Evolutionary conservation across 805 yeast species (phyloP), one percentile per base, ranked within the genome.

Genomic region (Candida andamanensis): DNA sequence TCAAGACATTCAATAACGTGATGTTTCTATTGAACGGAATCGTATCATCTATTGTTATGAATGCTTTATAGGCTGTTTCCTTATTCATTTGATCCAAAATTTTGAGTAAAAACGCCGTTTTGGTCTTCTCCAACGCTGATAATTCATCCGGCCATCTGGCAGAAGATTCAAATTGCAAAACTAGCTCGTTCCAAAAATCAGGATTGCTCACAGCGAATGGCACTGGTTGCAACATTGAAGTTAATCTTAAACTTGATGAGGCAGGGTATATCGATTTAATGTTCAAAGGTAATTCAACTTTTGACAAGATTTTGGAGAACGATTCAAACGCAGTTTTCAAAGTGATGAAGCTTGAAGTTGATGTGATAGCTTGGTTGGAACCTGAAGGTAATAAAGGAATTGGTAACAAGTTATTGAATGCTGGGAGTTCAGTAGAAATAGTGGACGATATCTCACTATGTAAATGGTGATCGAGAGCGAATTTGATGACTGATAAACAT

Each of bases 121-220:
- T 92, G 11, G 95, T 82, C 48, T 82, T 80, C 54, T 92, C 97
- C 33, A 87, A 60, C 2, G 96, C 87, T 24, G 69, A 60, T 5
- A 86, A 54, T 53, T 92, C 96, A 56, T 85, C 95, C 2, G 99
- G 99, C 99, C 99, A 92, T 54, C 78, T 78, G n/a, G 75, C 70
- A 2, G 95, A 85, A 3, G 84, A 67, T 60, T 92, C 98, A 55
- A 92, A 85, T 56, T 89, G 95, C 22, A 92, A 53, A 7, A 92
- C 69, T 11, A 80, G 78, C 26, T 84, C 89, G 46, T 82, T 85
- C 66, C 85, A 76, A 50, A 82, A 84, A 49, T 82, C 85, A 4
- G 86, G 87, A 44, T 73, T 78, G 2, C 84, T 69, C 18, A 69
- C 66, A 6, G 90, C 86, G 64, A 74, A 82, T 22, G 95, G 95